A percentile compares a stretch with the other conserved stretches of the same genome.
Evolutionary conservation across 1,284 basidiomycete species (phyloP).

Genomic region (Cutaneotrichosporon dermatis): DNA sequence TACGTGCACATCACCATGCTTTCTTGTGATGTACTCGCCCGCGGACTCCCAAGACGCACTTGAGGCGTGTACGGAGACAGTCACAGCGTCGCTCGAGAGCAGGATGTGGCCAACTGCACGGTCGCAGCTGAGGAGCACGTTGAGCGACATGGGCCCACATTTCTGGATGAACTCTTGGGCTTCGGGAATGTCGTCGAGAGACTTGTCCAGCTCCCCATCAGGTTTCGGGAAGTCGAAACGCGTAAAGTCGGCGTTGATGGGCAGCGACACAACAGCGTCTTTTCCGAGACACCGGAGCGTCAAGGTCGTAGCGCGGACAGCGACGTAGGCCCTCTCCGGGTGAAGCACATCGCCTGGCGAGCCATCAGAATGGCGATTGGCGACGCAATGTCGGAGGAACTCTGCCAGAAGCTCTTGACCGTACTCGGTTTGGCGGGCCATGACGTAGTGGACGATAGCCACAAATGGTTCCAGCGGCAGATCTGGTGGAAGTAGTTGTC

Average conservation of each 20-base stretch:
- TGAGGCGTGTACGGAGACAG: slow-evolving; percentile 58
- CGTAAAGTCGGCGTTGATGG: slow-evolving; percentile 66
- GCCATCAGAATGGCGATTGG: slow-evolving; percentile 46
- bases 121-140: slow-evolving; percentile 62
- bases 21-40: slow-evolving; percentile 39
- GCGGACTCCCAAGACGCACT: slow-evolving; percentile 49
- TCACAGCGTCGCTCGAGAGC: slow-evolving; percentile 81
- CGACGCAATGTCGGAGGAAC: slow-evolving; percentile 63
- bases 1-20: slow-evolving; percentile 65
- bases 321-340: slow-evolving; percentile 69
- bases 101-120: slow-evolving; percentile 70
- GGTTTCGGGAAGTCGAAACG: slow-evolving; percentile 53
- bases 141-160: slow-evolving; percentile 60
- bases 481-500: slow-evolving; percentile 64
- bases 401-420: slow-evolving; percentile 77
- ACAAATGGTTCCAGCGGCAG: slow-evolving; percentile 72
- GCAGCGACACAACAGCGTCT: slow-evolving; percentile 71
- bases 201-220: slow-evolving; percentile 60
- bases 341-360: slow-evolving; percentile 52
- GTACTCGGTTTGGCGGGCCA: slow-evolving; percentile 80
- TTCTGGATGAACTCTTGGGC: slow-evolving; percentile 72
- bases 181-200: slow-evolving; percentile 63
- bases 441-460: slow-evolving; percentile 74
- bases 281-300: slow-evolving; percentile 68
- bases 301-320: slow-evolving; percentile 70